Percentiles rank a stretch among this genome's conserved stretches.
Evolutionary conservation across 1,284 basidiomycete genomes (phyloP).

Genomic region (Ganoderma lucidum): DNA sequence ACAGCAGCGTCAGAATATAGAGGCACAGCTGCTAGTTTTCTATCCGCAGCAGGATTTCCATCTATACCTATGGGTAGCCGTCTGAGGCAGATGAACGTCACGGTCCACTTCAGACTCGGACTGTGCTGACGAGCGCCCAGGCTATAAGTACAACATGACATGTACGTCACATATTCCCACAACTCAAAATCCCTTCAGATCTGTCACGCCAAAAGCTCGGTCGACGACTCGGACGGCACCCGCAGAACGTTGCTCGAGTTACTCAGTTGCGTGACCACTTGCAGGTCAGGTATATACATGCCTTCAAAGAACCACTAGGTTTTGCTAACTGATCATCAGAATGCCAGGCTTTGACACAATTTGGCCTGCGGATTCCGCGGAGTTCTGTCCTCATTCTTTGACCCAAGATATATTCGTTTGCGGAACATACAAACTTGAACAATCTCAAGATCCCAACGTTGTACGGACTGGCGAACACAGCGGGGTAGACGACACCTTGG

Average conservation of each 20-base stretch:
- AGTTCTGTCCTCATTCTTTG: conserved; percentile 81
- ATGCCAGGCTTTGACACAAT: conserved; percentile 66
- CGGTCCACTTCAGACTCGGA: not conserved
- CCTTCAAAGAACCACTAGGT: not conserved
- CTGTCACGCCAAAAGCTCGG: no score
- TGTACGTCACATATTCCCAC: conserved; percentile 11
- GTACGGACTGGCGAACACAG: conserved; percentile 6
- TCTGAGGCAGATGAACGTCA: not conserved
- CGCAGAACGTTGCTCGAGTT: not conserved
- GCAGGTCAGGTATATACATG: not conserved
- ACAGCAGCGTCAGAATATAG: not conserved
- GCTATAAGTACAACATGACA: no score
- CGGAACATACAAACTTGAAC: conserved; percentile 87
- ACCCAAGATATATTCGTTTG: conserved; percentile 78
- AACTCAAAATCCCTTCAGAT: no score
- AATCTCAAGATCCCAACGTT: conserved; percentile 37
- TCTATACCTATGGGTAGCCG: not conserved
- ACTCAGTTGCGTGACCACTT: not conserved
- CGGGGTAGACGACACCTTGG: conserved; percentile 11
- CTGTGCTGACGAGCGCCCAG: not conserved
- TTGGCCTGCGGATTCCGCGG: conserved; percentile 89
- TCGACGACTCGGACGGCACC: no score
- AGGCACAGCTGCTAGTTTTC: not conserved
- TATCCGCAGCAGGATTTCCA: not conserved
- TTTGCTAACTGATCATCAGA: not conserved